phyloP scores from a whole-genome alignment of 2,329 filamentous ascomycete species.

The Exophiala sideris region DNA sequence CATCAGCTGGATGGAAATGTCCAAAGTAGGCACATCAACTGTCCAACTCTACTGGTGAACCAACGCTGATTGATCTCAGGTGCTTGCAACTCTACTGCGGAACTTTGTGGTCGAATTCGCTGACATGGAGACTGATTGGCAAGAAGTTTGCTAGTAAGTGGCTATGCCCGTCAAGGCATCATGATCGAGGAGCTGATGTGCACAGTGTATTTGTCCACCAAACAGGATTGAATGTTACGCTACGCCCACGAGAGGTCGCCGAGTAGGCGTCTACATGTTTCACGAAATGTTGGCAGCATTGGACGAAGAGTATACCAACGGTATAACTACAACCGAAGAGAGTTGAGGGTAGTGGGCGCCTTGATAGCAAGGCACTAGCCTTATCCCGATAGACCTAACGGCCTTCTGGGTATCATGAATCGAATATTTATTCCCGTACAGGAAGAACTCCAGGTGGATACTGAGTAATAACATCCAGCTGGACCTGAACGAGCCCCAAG shows the following conservation, averaged over 20 bases:
- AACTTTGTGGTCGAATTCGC: not conserved
- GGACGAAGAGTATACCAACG: no score
- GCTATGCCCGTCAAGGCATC: not conserved
- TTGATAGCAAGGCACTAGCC: no score
- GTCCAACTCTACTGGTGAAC: not conserved
- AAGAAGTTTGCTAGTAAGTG: not conserved
- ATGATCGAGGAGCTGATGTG: not conserved
- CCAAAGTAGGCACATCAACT: slow-evolving; percentile 8
- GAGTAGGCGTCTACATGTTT: not conserved
- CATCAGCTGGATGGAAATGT: slow-evolving; percentile 23
- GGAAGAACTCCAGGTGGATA: not conserved
- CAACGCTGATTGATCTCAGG: not conserved
- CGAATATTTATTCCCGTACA: no score
- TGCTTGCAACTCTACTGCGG: slow-evolving; percentile 1
- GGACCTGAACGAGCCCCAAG: not conserved
- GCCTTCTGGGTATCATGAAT: no score
- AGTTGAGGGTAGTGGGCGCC: no score
- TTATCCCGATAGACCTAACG: no score
- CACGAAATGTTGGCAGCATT: not conserved
- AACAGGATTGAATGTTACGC: not conserved
- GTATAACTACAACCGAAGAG: no score
- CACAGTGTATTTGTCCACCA: not conserved
- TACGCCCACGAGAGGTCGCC: not conserved
- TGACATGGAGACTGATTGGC: not conserved
- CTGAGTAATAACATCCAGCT: no score